These are phyloP conservation scores for Biancaea sappan DNA, from an alignment of 306 rosid species.

Conservation along the genomic window DNA sequence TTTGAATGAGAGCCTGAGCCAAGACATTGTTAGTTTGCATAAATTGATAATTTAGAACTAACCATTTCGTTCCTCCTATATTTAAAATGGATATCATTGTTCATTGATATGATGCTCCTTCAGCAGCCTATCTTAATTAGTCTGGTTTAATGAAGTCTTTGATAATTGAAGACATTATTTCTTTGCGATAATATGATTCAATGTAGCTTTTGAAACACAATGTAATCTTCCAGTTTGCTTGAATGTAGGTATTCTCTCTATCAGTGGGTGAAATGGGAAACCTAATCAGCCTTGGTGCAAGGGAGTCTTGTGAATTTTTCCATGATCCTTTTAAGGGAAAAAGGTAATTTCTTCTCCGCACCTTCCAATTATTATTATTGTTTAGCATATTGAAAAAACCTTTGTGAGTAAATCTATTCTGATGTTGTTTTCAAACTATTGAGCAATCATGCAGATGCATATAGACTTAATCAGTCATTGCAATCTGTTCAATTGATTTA, in stretches of 20 bases:
- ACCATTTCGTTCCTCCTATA: background rate
- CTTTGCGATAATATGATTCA: slow-evolving; percentile 22
- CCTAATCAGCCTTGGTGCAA: slow-evolving; percentile 69
- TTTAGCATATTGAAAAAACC: background rate
- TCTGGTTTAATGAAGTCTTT: background rate
- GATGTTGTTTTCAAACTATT: slow-evolving; percentile 3
- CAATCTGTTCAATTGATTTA: slow-evolving; percentile 3
- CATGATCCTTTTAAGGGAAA: slow-evolving; percentile 73
- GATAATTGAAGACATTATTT: background rate
- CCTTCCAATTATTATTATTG: background rate
- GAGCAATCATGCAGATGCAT: background rate
- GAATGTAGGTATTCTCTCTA: slow-evolving; percentile 73
- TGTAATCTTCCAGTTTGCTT: slow-evolving; percentile 37
- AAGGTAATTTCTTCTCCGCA: slow-evolving; percentile 51
- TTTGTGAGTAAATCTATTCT: background rate
- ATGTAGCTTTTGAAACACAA: background rate
- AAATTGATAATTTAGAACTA: too few species aligned
- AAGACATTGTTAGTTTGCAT: background rate
- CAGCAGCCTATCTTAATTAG: background rate
- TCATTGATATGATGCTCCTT: background rate
- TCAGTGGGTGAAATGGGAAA: slow-evolving; percentile 86
- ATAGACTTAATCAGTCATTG: slow-evolving; percentile 7
- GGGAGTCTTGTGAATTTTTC: slow-evolving; percentile 72
- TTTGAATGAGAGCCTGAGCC: background rate
- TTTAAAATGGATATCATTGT: background rate